A percentile compares a stretch with the other conserved stretches of the same genome.
Evolutionary conservation across 192 early-diverging fungal genomes (phyloP).

Genomic region (Podila verticillata): DNA sequence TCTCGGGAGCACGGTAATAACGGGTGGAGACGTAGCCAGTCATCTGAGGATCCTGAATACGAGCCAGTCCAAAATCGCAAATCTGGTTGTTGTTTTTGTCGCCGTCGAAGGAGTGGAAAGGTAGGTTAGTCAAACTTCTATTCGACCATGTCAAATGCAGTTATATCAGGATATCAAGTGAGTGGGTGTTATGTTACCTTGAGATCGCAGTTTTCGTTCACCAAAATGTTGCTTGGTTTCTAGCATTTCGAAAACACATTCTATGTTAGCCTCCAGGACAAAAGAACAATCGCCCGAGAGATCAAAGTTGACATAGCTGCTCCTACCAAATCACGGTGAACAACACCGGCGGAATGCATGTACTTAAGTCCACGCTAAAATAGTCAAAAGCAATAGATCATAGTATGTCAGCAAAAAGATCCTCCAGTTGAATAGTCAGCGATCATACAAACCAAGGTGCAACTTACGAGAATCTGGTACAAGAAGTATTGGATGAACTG

Average conservation of each 20-base stretch:
- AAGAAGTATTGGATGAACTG: conserved; percentile 98
- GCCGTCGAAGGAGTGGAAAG: no score
- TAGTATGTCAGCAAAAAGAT: no score
- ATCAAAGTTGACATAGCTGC: neutral
- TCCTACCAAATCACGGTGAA: conserved; percentile 90
- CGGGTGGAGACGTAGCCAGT: conserved; percentile 98
- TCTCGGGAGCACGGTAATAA: conserved; percentile 98
- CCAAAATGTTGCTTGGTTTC: conserved; percentile 91
- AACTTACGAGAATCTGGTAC: conserved; percentile 89
- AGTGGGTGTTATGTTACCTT: conserved; percentile 56
- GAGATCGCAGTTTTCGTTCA: conserved; percentile 98
- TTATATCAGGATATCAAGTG: no score
- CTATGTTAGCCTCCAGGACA: no score
- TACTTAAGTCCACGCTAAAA: conserved; percentile 86
- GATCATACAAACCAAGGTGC: conserved; percentile 5
- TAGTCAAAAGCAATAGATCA: neutral
- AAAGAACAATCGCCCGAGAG: neutral
- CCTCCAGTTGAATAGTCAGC: no score
- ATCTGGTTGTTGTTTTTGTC: conserved; percentile 63
- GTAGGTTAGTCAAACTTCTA: no score
- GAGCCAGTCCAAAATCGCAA: conserved; percentile 97
- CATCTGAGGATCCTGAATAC: conserved; percentile 95
- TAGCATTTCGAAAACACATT: conserved; percentile 1
- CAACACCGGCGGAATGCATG: conserved; percentile 94
- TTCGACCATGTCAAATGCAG: no score